These are phyloP conservation scores for Psilocybe mexicana DNA, from an alignment of 1,284 basidiomycete genomes.

Conservation along the genomic window DNA sequence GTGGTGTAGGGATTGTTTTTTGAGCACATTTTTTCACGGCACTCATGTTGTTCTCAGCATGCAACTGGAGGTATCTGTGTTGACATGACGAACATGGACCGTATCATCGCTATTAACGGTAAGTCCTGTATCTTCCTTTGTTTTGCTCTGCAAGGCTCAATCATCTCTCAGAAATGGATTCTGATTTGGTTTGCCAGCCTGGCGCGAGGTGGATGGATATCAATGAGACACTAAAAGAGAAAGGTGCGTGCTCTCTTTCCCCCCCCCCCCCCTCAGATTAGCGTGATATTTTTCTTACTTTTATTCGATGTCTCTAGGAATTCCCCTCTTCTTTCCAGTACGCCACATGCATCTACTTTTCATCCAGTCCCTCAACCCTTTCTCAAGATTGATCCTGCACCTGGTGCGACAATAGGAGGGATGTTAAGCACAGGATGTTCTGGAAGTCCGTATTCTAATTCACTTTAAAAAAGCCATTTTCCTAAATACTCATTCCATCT, in stretches of 20 bases:
- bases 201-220: conserved; percentile 87
- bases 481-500: conserved; percentile 14
- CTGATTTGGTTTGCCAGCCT: conserved; percentile 82
- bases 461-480: not conserved
- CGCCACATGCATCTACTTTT: conserved; percentile 23
- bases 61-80: conserved; percentile 77
- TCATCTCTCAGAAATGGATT: conserved; percentile 62
- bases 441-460: conserved; percentile 53
- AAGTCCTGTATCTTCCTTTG: not conserved
- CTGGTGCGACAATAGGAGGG: conserved; percentile 85
- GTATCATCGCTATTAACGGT: conserved; percentile 79
- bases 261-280: not conserved
- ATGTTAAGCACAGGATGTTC: conserved; percentile 89
- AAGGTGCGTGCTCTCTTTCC: conserved; percentile 42
- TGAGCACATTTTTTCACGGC: not conserved
- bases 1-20: conserved; percentile 47
- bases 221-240: conserved; percentile 71
- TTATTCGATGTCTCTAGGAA: conserved; percentile 16
- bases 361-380: too few relatives aligned
- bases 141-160: not conserved
- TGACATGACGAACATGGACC: conserved; percentile 85
- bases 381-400: conserved; percentile 74
- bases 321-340: conserved; percentile 86
- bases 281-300: not conserved
- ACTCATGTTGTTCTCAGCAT: conserved; percentile 35